Evolutionary conservation across 2,329 filamentous ascomycete genomes (phyloP), one percentile per base, ranked within the genome.

Genomic region (Pseudogymnoascus sp.): DNA sequence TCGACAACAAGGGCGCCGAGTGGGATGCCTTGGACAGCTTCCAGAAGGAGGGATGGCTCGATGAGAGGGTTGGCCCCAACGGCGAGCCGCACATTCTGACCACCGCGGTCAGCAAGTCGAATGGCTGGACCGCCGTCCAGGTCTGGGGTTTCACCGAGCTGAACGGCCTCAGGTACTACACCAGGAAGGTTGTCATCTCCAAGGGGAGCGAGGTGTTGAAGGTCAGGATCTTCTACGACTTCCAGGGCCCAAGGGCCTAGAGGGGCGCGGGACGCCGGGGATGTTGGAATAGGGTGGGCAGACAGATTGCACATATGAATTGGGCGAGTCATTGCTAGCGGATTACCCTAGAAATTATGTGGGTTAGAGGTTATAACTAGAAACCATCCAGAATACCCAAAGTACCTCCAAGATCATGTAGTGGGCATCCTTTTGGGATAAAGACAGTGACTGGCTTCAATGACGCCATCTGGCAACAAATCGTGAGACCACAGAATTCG

Each of bases 61-160:
- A 75, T 9, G 73, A 73, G 60, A 74, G 73, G 30, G 74, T 71
- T 11, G 77, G 76, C 0, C 76, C 78, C 4, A 73, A 74, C 0
- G 75, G 79, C 60, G 75, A 77, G 16, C 66, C 71, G 36, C 76
- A 78, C 63, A 65, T 86, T 25, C 76, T 85, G 71, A 79, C 74
- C 65, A 79, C 71, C 64, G 82, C 80, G 22, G 74, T 75, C 61
- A 84, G 79, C 67, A 64, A 76, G 45, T 76, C 77, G 59, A 69
- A 71, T 66, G 75, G 75, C 25, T 87, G 84, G 84, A 80, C 74
- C 30, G 84, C 81, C 3, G 75, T 78, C 65, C 83, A 85, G 76
- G 66, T 80, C 19, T 80, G 78, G 77, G 79, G 78, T 0, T 80
- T 81, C 66, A 72, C 74, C 5, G 70, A 72, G 39, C 67, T 80